Percentiles rank a stretch among this genome's conserved stretches.
Conservation (phyloP, 257 asterid species). For the Agastache rugosa region DNA sequence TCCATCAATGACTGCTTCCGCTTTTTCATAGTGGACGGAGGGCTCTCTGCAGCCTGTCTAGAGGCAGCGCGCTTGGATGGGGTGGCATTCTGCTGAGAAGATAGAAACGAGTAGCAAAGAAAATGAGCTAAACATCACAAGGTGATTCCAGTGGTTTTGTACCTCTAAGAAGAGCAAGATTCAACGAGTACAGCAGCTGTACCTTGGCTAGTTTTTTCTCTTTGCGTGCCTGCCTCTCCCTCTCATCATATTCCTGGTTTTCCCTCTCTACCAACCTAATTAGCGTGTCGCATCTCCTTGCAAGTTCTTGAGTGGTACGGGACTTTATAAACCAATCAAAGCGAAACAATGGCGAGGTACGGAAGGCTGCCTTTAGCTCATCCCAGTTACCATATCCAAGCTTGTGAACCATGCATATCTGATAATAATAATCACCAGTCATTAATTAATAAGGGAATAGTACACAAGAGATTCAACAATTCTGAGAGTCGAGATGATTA, state of each 20-base stretch:
- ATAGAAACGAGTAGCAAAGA: background rate
- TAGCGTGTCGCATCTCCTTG: slow-evolving; percentile 97
- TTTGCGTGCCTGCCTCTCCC: slow-evolving; percentile 97
- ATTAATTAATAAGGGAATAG: slow-evolving; percentile 8
- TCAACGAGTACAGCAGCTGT: background rate
- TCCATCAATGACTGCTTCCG: slow-evolving; percentile 81
- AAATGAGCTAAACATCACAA: background rate
- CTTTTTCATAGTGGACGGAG: slow-evolving; percentile 69
- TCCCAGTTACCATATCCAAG: slow-evolving; percentile 99
- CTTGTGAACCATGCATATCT: slow-evolving; percentile 99
- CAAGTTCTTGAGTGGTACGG: slow-evolving; percentile 96
- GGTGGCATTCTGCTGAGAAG: slow-evolving; percentile 52
- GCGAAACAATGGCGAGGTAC: slow-evolving; percentile 92
- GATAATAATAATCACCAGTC: slow-evolving; percentile 7
- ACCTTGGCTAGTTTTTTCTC: slow-evolving; percentile 97
- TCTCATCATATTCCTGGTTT: slow-evolving; percentile 94
- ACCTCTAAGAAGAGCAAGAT: background rate
- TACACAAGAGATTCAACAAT: background rate
- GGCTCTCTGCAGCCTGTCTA: slow-evolving; percentile 83
- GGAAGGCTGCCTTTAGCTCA: slow-evolving; percentile 95
- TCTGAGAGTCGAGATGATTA: background rate
- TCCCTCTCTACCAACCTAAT: slow-evolving; percentile 91
- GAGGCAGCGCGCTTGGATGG: slow-evolving; percentile 79
- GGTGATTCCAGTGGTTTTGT: background rate
- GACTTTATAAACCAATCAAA: slow-evolving; percentile 99